Evolutionary conservation across 108 stramenopile genomes (phyloP).

Genomic region (Thalassiosira profunda): DNA sequence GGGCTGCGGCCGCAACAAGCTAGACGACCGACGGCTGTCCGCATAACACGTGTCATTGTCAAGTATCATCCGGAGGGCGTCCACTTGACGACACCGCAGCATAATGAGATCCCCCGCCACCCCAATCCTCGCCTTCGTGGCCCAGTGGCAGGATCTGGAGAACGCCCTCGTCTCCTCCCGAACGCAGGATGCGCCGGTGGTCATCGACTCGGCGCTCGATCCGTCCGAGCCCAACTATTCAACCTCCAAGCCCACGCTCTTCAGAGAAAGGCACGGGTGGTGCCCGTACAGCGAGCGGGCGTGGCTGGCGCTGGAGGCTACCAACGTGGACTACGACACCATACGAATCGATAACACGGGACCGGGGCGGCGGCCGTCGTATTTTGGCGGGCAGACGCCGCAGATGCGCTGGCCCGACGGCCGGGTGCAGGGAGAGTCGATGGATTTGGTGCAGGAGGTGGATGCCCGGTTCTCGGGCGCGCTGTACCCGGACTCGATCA

Average conservation of each 20-base stretch:
- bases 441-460: constrained; percentile 45
- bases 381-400: constrained; percentile 35
- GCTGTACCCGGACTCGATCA: constrained; percentile 14
- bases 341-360: constrained; percentile 21
- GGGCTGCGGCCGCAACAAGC: too few relatives aligned
- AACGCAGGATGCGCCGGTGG: constrained; percentile 10
- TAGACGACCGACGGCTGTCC: too few relatives aligned
- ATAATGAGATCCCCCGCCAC: constrained; percentile 4
- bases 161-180: constrained; percentile 7
- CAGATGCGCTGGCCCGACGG: constrained; percentile 14
- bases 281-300: constrained; percentile 28
- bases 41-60: too few relatives aligned
- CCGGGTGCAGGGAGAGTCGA: constrained; percentile 35
- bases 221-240: neutral
- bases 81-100: too few relatives aligned
- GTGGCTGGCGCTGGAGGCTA: constrained; percentile 40
- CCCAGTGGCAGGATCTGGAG: constrained; percentile 35
- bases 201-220: constrained; percentile 7
- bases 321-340: constrained; percentile 29
- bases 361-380: constrained; percentile 15
- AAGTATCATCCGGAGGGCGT: too few relatives aligned
- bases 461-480: constrained; percentile 26
- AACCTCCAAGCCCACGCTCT: constrained; percentile 11
- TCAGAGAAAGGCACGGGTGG: constrained; percentile 30
- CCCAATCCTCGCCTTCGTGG: constrained; percentile 14